Percentiles rank a stretch among this genome's conserved stretches.
These are phyloP conservation scores for Clitoria ternatea DNA, from an alignment of 306 rosid species.

Conservation along the genomic window DNA sequence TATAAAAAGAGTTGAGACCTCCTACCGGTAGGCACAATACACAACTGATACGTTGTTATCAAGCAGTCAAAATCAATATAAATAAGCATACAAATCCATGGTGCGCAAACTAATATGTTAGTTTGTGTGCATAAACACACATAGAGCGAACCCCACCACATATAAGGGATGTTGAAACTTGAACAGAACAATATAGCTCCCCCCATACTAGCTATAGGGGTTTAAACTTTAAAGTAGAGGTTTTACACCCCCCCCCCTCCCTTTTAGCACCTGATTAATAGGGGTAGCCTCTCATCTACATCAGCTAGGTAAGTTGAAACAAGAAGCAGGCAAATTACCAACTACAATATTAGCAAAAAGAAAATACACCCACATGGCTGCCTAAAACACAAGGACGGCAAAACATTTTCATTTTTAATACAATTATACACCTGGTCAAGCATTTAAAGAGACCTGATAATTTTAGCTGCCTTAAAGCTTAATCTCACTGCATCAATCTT, in stretches of 20 bases:
- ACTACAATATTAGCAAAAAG: background rate
- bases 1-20: background rate
- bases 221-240: background rate
- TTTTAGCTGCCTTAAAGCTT: background rate
- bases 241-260: background rate
- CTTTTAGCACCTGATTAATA: background rate
- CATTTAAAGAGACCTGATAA: background rate
- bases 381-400: too few relatives aligned
- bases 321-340: background rate
- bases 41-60: background rate
- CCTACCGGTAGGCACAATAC: background rate
- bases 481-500: background rate
- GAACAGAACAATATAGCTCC: background rate
- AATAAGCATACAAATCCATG: background rate
- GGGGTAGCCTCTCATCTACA: background rate
- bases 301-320: slow-evolving; percentile 8
- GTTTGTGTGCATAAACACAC: background rate
- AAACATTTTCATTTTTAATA: background rate
- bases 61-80: slow-evolving; percentile 3
- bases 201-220: background rate
- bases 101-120: background rate
- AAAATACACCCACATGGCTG: background rate
- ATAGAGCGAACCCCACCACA: background rate
- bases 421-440: background rate
- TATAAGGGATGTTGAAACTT: background rate